Percentiles rank a stretch among this genome's conserved stretches.
Evolutionary conservation across 2,329 filamentous ascomycete species (phyloP).

Genomic region (Cyanodermella asteris): DNA sequence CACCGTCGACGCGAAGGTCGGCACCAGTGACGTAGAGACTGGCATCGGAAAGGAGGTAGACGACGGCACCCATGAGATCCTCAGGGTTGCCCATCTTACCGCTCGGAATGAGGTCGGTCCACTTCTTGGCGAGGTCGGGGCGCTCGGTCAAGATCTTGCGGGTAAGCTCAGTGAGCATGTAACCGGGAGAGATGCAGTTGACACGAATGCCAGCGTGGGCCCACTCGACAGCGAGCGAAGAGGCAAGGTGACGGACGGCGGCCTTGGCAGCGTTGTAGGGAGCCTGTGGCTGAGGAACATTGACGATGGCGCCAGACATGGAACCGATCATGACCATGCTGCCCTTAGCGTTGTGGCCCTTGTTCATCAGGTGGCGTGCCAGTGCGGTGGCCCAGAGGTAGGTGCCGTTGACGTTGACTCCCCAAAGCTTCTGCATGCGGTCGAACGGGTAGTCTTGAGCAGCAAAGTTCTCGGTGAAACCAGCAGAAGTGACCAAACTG

Average conservation of each 20-base stretch:
- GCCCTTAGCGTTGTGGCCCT: slow-evolving; percentile 50
- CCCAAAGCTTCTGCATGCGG: slow-evolving; percentile 81
- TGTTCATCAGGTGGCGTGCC: slow-evolving; percentile 71
- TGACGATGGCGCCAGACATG: slow-evolving; percentile 88
- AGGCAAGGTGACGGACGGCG: slow-evolving; percentile 68
- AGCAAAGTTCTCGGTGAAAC: slow-evolving; percentile 90
- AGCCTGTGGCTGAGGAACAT: slow-evolving; percentile 80
- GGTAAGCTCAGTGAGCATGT: slow-evolving; percentile 86
- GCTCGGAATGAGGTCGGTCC: slow-evolving; percentile 78
- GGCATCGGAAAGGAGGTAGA: slow-evolving; percentile 65
- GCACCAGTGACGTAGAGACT: slow-evolving; percentile 52
- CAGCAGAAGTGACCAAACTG: slow-evolving; percentile 83
- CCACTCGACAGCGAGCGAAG: slow-evolving; percentile 86
- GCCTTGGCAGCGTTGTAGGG: slow-evolving; percentile 91
- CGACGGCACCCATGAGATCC: slow-evolving; percentile 83
- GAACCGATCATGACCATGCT: slow-evolving; percentile 89
- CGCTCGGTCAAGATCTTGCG: slow-evolving; percentile 89
- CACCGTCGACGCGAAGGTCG: slow-evolving; percentile 64
- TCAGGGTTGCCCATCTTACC: slow-evolving; percentile 85
- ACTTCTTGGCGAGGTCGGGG: slow-evolving; percentile 70
- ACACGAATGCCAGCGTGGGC: slow-evolving; percentile 70
- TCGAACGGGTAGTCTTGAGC: slow-evolving; percentile 80
- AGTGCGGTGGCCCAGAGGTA: slow-evolving; percentile 72
- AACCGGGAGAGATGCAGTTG: slow-evolving; percentile 86
- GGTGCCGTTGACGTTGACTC: slow-evolving; percentile 80